Conservation (phyloP, 2,329 filamentous ascomycete species). For the Arthrobotrys conoides region DNA sequence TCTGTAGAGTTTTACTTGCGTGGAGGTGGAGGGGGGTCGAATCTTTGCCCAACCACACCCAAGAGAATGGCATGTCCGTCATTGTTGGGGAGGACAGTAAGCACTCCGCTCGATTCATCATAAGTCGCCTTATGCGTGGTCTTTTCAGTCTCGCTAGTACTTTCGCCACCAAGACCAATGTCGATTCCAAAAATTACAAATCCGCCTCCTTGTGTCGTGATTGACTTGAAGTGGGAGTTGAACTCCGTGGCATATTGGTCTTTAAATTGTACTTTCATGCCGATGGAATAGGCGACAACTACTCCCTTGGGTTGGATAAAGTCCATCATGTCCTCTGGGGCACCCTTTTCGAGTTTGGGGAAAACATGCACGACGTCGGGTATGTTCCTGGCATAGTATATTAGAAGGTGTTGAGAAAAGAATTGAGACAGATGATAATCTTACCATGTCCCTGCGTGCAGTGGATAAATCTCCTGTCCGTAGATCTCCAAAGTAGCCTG, state of each 20-base stretch:
- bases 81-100: slow-evolving; percentile 28
- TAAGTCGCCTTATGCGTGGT: slow-evolving; percentile 38
- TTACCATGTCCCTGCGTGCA: slow-evolving; percentile 20
- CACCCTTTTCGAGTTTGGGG: slow-evolving; percentile 21
- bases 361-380: slow-evolving; percentile 21
- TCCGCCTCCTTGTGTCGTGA: slow-evolving; percentile 12
- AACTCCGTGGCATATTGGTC: slow-evolving; percentile 29
- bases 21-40: background rate
- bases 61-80: slow-evolving; percentile 29
- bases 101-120: slow-evolving; percentile 12
- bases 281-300: slow-evolving; percentile 28
- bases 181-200: slow-evolving; percentile 32
- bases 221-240: slow-evolving; percentile 31
- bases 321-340: slow-evolving; percentile 21
- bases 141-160: slow-evolving; percentile 3
- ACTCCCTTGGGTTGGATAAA: slow-evolving; percentile 20
- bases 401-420: background rate
- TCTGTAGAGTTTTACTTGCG: no score
- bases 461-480: slow-evolving; percentile 1
- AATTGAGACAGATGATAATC: background rate
- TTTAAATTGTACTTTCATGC: slow-evolving; percentile 26
- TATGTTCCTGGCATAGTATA: slow-evolving; percentile 19
- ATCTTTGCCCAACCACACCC: slow-evolving; percentile 16
- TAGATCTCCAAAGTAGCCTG: slow-evolving; percentile 5
- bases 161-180: slow-evolving; percentile 14